phyloP scores from a whole-genome alignment of 23 red algal species.

The Gracilaria vermiculophylla region DNA sequence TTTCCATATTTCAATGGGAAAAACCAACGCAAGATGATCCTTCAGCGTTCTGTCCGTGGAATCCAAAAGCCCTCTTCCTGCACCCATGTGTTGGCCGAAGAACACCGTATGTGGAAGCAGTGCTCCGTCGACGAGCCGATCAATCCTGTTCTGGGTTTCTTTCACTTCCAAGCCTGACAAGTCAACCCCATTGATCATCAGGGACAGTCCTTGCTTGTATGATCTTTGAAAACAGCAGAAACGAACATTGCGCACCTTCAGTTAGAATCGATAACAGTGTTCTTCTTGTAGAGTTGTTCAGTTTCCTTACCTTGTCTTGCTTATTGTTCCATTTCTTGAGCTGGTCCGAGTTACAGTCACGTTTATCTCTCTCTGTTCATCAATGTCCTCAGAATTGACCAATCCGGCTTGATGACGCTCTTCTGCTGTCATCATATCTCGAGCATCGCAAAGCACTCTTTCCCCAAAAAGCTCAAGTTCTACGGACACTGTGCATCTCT shows the following conservation, averaged over 20 bases:
- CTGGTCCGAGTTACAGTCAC: constrained; percentile 11
- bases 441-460: constrained; percentile 31
- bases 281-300: not conserved
- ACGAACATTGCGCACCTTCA: not conserved
- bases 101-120: constrained; percentile 76
- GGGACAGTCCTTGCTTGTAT: constrained; percentile 52
- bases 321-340: constrained; percentile 4
- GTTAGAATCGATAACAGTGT: not conserved
- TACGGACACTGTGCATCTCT: constrained; percentile 42
- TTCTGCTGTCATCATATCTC: constrained; percentile 37
- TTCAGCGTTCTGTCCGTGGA: constrained; percentile 46
- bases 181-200: constrained; percentile 56
- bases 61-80: constrained; percentile 48
- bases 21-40: constrained; percentile 55
- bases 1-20: constrained; percentile 59
- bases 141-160: constrained; percentile 68
- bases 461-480: constrained; percentile 9
- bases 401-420: constrained; percentile 1
- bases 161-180: constrained; percentile 62
- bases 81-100: constrained; percentile 83
- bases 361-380: not conserved
- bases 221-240: not conserved
- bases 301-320: not conserved
- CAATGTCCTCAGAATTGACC: not conserved
- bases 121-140: constrained; percentile 57